These are phyloP conservation scores for Pittosporum tobira DNA, from an alignment of 129 eudicot species.

Conservation along the genomic window DNA sequence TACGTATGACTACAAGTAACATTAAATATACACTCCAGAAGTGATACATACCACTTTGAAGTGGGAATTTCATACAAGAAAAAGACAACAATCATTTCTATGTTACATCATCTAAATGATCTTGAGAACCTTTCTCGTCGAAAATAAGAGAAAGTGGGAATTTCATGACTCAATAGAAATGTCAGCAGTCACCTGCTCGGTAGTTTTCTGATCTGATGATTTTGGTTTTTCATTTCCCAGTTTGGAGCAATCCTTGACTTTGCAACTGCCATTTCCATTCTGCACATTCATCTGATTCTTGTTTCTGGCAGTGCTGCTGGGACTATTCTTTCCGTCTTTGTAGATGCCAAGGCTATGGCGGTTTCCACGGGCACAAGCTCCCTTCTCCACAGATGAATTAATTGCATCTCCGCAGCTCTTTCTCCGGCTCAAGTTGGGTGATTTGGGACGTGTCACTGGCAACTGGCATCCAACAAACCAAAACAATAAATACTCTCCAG, in stretches of 20 bases:
- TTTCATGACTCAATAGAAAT: constrained; percentile 4
- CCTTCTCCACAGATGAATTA: constrained; percentile 36
- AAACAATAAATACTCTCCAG: background rate
- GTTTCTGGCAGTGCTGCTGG: background rate
- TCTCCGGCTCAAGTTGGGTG: constrained; percentile 74
- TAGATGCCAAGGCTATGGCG: constrained; percentile 65
- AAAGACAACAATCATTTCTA: background rate
- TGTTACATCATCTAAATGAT: background rate
- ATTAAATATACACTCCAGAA: background rate
- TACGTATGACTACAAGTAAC: constrained; percentile 2
- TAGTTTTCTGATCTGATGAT: background rate
- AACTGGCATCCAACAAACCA: constrained; percentile 33
- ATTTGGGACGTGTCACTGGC: constrained; percentile 80
- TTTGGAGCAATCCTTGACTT: constrained; percentile 5
- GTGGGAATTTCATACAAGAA: background rate
- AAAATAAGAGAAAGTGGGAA: background rate
- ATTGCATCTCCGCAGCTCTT: constrained; percentile 68
- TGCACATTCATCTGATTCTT: background rate
- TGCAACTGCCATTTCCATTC: constrained; percentile 2
- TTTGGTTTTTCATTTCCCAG: background rate
- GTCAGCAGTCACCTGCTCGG: background rate
- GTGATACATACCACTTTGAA: background rate
- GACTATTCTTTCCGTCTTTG: constrained; percentile 21
- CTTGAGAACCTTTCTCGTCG: background rate
- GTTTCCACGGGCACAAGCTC: constrained; percentile 26